Conservation (phyloP, 495 filamentous ascomycete species). For the Venustampulla echinocandica region DNA sequence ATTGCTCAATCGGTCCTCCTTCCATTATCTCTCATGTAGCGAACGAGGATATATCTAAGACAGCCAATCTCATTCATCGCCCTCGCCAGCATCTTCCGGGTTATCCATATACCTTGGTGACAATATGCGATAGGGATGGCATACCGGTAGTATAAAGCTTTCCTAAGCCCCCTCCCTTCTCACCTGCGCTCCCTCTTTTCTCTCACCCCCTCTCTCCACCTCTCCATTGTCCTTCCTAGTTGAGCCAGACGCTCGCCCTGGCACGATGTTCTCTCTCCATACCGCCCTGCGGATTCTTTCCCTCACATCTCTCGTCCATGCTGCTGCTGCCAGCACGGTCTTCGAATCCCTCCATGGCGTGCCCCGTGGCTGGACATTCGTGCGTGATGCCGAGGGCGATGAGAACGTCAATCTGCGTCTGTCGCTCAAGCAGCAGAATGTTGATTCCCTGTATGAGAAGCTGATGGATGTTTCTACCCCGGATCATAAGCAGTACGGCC, state of each 20-base stretch:
- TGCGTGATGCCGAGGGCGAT: conserved; percentile 2
- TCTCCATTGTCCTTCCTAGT: background rate
- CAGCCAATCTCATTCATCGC: too few species aligned
- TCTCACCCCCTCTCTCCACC: background rate
- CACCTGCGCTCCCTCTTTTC: background rate
- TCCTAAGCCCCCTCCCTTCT: background rate
- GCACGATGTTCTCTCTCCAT: conserved; percentile 7
- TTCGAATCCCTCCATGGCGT: conserved; percentile 12
- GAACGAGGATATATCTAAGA: too few species aligned
- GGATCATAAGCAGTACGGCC: conserved; percentile 44
- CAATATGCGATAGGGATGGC: too few species aligned
- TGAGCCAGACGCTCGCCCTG: too few species aligned
- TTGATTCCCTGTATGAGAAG: conserved; percentile 42
- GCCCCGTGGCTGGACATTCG: conserved; percentile 13
- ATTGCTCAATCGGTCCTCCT: too few species aligned
- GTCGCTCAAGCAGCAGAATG: conserved; percentile 36
- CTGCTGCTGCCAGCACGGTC: conserved; percentile 5
- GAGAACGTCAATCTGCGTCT: conserved; percentile 35
- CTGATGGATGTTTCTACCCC: conserved; percentile 50
- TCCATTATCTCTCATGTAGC: too few species aligned
- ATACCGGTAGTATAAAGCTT: conserved; percentile 1
- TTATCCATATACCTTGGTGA: too few species aligned
- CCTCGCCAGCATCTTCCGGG: too few species aligned
- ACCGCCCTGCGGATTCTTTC: conserved; percentile 5
- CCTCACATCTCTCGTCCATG: background rate